Base-by-base conservation (phyloP, 306 rosid species). In the Vicia villosa region DNA sequence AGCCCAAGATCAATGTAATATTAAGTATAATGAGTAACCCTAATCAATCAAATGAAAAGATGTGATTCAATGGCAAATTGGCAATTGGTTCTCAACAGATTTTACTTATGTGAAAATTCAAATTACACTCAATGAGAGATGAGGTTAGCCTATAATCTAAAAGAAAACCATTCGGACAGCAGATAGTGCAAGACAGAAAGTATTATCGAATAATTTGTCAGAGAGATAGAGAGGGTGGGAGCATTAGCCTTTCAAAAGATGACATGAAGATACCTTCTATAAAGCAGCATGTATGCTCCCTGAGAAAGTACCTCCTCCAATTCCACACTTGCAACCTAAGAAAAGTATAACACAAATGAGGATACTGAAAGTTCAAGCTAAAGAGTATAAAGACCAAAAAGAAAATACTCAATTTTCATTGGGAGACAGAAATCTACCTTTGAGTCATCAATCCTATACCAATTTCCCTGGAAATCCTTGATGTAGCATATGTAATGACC, bases 241-340 rank as follows among this genome's bases (percentile, higher is more conserved):
- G 36, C 36, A 67, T 41, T 32, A 34, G 75, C 57, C 70, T 65
- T 79, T 43, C 24, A 65, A 52, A 26, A 45, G 60, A 38, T 34
- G 11, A 47, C 54, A 67, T 15, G 71, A 75, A 21, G 62, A 16
- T 82, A 94, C 97, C 97, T 95, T 83, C 88, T 84, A 77, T 91
- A 95, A 66, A 95, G 82, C 73, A 95, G 96, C 99, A 95, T 95
- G 78, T 95, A 95, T 17, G 96, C 97, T 56, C 87, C 97, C 80
- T 95, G 90, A 76, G 97, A 91, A 83, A 95, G 95, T 59, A 95
- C 97, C 78, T 95, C 99, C 16, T 89, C 95, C 88, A 95, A 66
- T 56, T 89, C 90, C 77, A 86, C 97, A 17, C 47, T 64, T 1
- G 10, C n/a, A 69, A 95, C 97, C 99, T 95, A 83, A 76, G 17